Conservation (phyloP, 352 stramenopile species). For the Pythium pyrilobum region DNA sequence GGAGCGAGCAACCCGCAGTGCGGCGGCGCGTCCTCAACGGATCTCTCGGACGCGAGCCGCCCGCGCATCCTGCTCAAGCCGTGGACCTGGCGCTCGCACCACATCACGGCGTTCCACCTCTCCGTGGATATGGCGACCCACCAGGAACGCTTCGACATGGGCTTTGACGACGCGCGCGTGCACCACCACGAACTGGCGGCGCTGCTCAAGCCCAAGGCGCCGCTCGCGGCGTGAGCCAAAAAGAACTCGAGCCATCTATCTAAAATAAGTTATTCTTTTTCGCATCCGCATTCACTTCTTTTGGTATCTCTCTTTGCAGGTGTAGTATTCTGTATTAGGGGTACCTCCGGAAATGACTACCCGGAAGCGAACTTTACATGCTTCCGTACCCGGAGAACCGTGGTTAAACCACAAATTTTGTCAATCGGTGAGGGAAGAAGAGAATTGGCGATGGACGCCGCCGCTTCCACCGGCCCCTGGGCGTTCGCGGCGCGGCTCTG, state of each 20-base stretch:
- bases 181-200: slow-evolving; percentile 46
- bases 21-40: neutral
- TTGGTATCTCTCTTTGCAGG: too few relatives aligned
- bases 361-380: neutral
- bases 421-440: too few relatives aligned
- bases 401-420: too few relatives aligned
- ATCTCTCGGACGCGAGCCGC: slow-evolving; percentile 9
- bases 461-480: neutral
- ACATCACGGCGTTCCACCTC: slow-evolving; percentile 48
- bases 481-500: neutral
- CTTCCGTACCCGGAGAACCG: too few relatives aligned
- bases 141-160: slow-evolving; percentile 49
- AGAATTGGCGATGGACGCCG: too few relatives aligned
- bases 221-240: neutral
- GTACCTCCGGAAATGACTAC: slow-evolving; percentile 7
- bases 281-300: too few relatives aligned
- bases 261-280: slow-evolving; percentile 4
- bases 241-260: neutral
- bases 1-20: slow-evolving; percentile 14
- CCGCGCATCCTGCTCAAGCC: slow-evolving; percentile 50
- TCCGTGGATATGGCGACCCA: slow-evolving; percentile 46
- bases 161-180: slow-evolving; percentile 50
- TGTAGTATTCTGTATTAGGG: too few relatives aligned
- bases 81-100: slow-evolving; percentile 56
- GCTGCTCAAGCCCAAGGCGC: slow-evolving; percentile 27